These are phyloP conservation scores for Hypocrella siamensis DNA, from an alignment of 2,329 filamentous ascomycete genomes.

Conservation along the genomic window DNA sequence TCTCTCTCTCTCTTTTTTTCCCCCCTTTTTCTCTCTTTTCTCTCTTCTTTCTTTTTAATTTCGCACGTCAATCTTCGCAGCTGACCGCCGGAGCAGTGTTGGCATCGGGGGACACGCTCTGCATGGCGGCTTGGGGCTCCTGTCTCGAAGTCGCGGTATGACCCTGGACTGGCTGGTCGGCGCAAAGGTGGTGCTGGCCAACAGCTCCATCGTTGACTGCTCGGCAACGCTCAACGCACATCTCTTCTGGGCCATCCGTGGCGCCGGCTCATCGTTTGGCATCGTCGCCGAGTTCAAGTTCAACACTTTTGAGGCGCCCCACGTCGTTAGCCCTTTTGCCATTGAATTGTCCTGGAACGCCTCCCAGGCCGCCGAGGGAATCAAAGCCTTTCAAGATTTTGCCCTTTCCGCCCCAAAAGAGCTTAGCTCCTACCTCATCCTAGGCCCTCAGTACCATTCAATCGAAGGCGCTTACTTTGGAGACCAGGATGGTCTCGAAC, in stretches of 20 bases:
- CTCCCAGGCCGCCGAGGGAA: slow-evolving; percentile 6
- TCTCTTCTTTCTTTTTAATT: no score
- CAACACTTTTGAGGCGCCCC: slow-evolving; percentile 8
- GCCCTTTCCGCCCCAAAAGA: slow-evolving; percentile 9
- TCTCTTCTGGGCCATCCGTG: slow-evolving; percentile 32
- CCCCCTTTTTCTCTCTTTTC: no score
- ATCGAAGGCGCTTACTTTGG: slow-evolving; percentile 16
- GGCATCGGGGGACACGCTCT: slow-evolving; percentile 42
- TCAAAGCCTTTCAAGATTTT: slow-evolving; percentile 12
- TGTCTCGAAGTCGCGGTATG: slow-evolving; percentile 39
- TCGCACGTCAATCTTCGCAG: no score
- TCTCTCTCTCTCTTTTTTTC: no score
- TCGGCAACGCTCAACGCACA: slow-evolving; percentile 23
- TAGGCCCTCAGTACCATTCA: slow-evolving; percentile 14
- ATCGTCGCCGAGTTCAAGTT: slow-evolving; percentile 11
- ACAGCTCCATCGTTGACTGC: slow-evolving; percentile 18
- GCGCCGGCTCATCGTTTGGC: slow-evolving; percentile 29
- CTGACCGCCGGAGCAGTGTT: slow-evolving; percentile 25
- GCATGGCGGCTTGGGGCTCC: slow-evolving; percentile 42
- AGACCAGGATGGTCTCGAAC: slow-evolving; percentile 1
- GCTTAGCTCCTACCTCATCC: no score
- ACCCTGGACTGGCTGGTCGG: slow-evolving; percentile 25
- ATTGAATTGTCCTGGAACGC: slow-evolving; percentile 5
- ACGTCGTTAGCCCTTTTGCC: slow-evolving; percentile 7
- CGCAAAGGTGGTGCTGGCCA: slow-evolving; percentile 21